Base-by-base conservation (phyloP, 352 stramenopile species). In the Elongisporangium undulatum region DNA sequence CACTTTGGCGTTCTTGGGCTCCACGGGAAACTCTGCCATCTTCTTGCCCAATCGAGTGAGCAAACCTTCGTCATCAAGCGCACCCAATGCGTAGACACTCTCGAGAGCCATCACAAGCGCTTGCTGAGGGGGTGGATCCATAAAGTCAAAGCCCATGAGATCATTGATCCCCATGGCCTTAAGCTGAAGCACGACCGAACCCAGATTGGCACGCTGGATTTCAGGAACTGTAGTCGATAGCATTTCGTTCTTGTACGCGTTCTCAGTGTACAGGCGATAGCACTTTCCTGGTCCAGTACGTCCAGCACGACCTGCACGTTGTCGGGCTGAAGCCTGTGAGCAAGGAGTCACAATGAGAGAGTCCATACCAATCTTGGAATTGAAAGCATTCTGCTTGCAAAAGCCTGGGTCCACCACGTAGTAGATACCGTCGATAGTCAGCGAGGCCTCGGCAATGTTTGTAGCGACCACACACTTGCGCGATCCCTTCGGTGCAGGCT, bases 161-260 rank as follows among this genome's bases (percentile, higher is more conserved):
- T 99, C 97, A 64, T 99, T 99, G 67, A 99, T 99, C 41, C 97
- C 97, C 97, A 99, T 99, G 1, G 97, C 97, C 75, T 99, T 99
- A 7, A 99, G 75, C 72, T 99, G 96, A 52, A 99, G 77, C 39
- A 99, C 97, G 34, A 99, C 95, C 45, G 98, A 98, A 6, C 94
- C 97, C 4, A 99, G 77, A 73, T 99, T 99, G 0, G 96, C 98
- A 26, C 98, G 85, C 73, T 99, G 97, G 67, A 99, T 99, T 72
- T 99, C 98, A 4, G 98, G 98, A 39, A 99, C 94, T 20, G 96
- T 99, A 1, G 94, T 98, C 5, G 96, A 75, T 17, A 99, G 71
- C 97, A 99, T 99, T 55, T 96, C 87, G 60, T 99, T 95, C 65
- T 93, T 98, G 79, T 98, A 99, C 7, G 96, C 95, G 63, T 96